phyloP scores from a whole-genome alignment of 2,329 filamentous ascomycete genomes.

The Emergomyces africanus region DNA sequence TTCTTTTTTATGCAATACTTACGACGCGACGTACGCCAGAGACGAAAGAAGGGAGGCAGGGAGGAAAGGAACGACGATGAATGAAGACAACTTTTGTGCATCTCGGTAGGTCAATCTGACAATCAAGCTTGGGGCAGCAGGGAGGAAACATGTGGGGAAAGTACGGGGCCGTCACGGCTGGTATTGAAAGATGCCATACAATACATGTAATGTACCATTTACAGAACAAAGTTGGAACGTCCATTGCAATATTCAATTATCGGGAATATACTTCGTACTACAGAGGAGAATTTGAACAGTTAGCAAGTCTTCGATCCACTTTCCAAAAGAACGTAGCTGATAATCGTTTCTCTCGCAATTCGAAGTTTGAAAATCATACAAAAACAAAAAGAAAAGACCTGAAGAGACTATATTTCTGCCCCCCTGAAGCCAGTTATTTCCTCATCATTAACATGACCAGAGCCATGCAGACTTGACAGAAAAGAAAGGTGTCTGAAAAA shows the following conservation, averaged over 20 bases:
- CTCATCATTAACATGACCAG: neutral
- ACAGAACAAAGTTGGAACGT: too few species aligned
- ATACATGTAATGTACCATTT: neutral
- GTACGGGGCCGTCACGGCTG: neutral
- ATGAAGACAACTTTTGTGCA: too few species aligned
- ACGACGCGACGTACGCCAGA: neutral
- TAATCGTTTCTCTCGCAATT: too few species aligned
- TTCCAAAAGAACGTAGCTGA: neutral
- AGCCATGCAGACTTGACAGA: neutral
- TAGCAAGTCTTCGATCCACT: neutral
- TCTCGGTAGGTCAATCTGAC: too few species aligned
- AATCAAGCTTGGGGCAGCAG: too few species aligned
- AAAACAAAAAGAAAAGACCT: too few species aligned
- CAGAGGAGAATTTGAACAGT: neutral
- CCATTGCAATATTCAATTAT: too few species aligned
- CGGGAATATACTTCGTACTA: too few species aligned
- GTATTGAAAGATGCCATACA: neutral
- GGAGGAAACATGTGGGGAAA: neutral
- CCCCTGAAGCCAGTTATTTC: neutral
- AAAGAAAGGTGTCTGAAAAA: neutral
- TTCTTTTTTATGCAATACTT: neutral
- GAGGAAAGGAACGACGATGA: too few species aligned
- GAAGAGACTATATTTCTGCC: neutral
- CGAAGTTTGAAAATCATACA: too few species aligned
- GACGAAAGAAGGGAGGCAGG: neutral